These are phyloP conservation scores for Metschnikowia drakensbergensis DNA, from an alignment of 805 yeast genomes.

Conservation along the genomic window DNA sequence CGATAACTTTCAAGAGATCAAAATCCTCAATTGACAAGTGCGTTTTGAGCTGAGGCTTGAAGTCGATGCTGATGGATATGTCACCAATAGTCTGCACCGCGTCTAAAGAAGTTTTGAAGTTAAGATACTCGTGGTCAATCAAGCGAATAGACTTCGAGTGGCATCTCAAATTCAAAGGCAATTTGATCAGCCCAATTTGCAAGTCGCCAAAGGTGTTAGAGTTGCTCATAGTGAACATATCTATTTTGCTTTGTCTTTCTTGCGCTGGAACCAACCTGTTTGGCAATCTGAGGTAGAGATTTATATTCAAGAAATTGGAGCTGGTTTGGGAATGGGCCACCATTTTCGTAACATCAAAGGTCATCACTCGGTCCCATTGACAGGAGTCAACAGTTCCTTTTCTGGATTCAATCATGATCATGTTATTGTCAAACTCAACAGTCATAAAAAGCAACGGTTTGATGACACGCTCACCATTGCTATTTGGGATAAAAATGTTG, in stretches of 20 bases:
- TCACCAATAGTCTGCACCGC: slow-evolving; percentile 42
- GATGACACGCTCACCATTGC: slow-evolving; percentile 41
- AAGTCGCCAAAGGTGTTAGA: slow-evolving; percentile 56
- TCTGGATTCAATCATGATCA: slow-evolving; percentile 81
- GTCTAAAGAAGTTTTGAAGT: slow-evolving; percentile 42
- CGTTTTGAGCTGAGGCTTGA: slow-evolving; percentile 57
- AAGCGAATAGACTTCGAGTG: slow-evolving; percentile 52
- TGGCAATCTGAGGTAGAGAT: slow-evolving; percentile 77
- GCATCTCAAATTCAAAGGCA: slow-evolving; percentile 54
- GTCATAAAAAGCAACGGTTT: slow-evolving; percentile 79
- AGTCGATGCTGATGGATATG: slow-evolving; percentile 62
- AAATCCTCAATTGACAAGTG: slow-evolving; percentile 86
- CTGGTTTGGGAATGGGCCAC: slow-evolving; percentile 30
- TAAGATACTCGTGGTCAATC: slow-evolving; percentile 54
- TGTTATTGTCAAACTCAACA: slow-evolving; percentile 92
- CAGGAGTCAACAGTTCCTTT: slow-evolving; percentile 77
- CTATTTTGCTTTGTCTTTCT: slow-evolving; percentile 27
- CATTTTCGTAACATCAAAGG: slow-evolving; percentile 71
- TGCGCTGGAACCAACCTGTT: slow-evolving; percentile 50
- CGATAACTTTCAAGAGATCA: slow-evolving; percentile 89
- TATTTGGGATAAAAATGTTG: slow-evolving; percentile 46
- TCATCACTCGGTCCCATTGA: slow-evolving; percentile 82
- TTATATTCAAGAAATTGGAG: slow-evolving; percentile 62
- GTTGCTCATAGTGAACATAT: slow-evolving; percentile 33
- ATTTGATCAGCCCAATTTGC: slow-evolving; percentile 66